phyloP scores from a whole-genome alignment of 2,329 filamentous ascomycete species.

The Ceratocystis colombiana region DNA sequence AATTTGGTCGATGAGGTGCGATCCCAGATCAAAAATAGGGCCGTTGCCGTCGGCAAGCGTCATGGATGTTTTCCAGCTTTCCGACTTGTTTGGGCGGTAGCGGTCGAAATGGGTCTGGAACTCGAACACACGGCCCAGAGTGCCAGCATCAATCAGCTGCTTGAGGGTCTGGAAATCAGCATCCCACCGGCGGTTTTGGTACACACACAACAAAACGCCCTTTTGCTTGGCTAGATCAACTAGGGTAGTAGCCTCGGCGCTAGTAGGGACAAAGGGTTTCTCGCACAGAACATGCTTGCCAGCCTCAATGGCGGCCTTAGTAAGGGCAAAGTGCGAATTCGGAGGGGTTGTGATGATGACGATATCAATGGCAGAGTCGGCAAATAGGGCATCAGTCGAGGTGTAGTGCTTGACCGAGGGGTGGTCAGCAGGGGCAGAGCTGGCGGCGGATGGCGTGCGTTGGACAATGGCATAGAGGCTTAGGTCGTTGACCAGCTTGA shows the following conservation, averaged over 20 bases:
- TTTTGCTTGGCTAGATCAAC: constrained; percentile 44
- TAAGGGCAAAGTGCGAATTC: constrained; percentile 57
- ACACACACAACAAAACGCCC: constrained; percentile 52
- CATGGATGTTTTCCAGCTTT: constrained; percentile 54
- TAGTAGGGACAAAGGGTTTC: constrained; percentile 70
- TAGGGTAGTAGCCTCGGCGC: constrained; percentile 56
- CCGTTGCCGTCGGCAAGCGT: constrained; percentile 53
- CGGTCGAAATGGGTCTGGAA: constrained; percentile 75
- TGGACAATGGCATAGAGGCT: constrained; percentile 67
- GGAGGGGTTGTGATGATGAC: constrained; percentile 64
- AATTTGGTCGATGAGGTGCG: constrained; percentile 66
- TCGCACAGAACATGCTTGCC: constrained; percentile 73
- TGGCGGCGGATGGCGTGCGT: constrained; percentile 51
- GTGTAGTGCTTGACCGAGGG: constrained; percentile 55
- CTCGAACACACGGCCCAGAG: constrained; percentile 62
- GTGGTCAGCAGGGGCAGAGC: constrained; percentile 60
- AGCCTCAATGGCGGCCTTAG: constrained; percentile 53
- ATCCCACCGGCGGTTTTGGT: constrained; percentile 70
- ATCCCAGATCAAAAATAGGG: constrained; percentile 63
- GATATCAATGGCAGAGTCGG: constrained; percentile 56
- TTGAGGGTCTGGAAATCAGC: constrained; percentile 62
- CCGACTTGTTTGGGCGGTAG: constrained; percentile 49
- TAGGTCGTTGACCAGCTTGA: constrained; percentile 35
- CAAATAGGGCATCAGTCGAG: constrained; percentile 50
- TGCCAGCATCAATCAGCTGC: constrained; percentile 48